A percentile compares a stretch with the other conserved stretches of the same genome.
Evolutionary conservation across 768 basidiomycete species (phyloP).

Genomic region (Phylloporus sp.): DNA sequence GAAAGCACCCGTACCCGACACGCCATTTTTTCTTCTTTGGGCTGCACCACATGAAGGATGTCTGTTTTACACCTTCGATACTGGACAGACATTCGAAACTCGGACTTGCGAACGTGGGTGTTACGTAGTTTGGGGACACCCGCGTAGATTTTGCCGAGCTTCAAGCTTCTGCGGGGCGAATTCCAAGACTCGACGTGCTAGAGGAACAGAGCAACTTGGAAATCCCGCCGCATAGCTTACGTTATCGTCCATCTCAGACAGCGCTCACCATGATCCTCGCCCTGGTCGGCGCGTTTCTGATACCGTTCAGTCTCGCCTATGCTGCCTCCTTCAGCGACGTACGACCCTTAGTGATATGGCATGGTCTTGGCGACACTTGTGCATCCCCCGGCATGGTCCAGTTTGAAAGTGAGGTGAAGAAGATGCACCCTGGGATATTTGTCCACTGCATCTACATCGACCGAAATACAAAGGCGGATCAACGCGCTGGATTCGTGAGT

Average conservation of each 20-base stretch:
- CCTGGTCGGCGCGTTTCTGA: conserved; percentile 13
- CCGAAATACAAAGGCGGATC: conserved; percentile 55
- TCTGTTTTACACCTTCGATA: too few relatives aligned
- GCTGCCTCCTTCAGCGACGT: conserved; percentile 15
- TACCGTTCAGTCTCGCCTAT: conserved; percentile 7
- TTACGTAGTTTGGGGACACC: too few relatives aligned
- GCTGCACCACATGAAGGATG: too few relatives aligned
- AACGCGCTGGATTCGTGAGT: conserved; percentile 69
- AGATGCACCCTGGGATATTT: conserved; percentile 70
- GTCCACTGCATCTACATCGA: conserved; percentile 70
- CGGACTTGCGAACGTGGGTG: too few relatives aligned
- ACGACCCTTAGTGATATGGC: conserved; percentile 71
- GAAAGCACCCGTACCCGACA: not conserved
- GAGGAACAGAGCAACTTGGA: too few relatives aligned
- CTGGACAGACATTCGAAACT: too few relatives aligned
- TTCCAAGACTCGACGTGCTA: too few relatives aligned
- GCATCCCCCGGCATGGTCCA: conserved; percentile 67
- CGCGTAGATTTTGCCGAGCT: too few relatives aligned
- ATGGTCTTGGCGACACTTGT: conserved; percentile 79
- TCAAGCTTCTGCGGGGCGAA: too few relatives aligned
- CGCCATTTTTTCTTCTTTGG: not conserved
- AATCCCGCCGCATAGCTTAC: too few relatives aligned
- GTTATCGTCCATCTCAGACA: not conserved
- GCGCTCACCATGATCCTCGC: conserved; percentile 11
- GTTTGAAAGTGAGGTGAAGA: conserved; percentile 53